A percentile compares a stretch with the other conserved stretches of the same genome.
These are phyloP conservation scores for Chlorella vulgaris DNA, from an alignment of 139 green algal genomes.

Conservation along the genomic window DNA sequence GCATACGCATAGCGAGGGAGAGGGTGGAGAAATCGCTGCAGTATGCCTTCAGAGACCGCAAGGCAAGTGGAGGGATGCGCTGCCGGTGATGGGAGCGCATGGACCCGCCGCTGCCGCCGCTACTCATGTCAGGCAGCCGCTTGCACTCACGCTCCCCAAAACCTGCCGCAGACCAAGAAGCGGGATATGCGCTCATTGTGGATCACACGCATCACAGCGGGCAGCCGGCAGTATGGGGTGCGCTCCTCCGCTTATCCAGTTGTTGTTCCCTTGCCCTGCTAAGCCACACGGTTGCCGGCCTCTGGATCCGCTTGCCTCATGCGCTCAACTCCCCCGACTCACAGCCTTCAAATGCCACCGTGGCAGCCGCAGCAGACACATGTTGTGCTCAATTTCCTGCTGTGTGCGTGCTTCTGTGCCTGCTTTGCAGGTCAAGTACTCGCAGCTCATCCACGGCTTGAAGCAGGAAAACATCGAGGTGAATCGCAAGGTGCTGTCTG, in stretches of 20 bases:
- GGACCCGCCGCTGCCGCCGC: neutral
- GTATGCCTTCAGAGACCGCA: slow-evolving; percentile 87
- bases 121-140: too few species aligned
- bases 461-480: slow-evolving; percentile 87
- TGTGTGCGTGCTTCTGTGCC: neutral
- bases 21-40: slow-evolving; percentile 93
- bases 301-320: too few species aligned
- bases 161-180: slow-evolving; percentile 76
- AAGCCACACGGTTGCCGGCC: too few species aligned
- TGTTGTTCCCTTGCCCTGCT: too few species aligned
- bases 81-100: neutral
- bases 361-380: too few species aligned
- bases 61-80: slow-evolving; percentile 28
- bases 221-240: slow-evolving; percentile 85
- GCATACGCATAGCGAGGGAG: slow-evolving; percentile 80
- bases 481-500: slow-evolving; percentile 94
- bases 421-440: slow-evolving; percentile 84
- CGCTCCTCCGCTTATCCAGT: neutral
- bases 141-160: neutral
- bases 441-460: slow-evolving; percentile 85
- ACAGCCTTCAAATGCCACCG: too few species aligned
- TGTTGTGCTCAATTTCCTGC: too few species aligned
- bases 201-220: slow-evolving; percentile 93
- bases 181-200: slow-evolving; percentile 87
- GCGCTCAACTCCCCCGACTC: too few species aligned